These are phyloP conservation scores for Saccharomycopsis sp. DNA, from an alignment of 805 yeast genomes.

Conservation along the genomic window DNA sequence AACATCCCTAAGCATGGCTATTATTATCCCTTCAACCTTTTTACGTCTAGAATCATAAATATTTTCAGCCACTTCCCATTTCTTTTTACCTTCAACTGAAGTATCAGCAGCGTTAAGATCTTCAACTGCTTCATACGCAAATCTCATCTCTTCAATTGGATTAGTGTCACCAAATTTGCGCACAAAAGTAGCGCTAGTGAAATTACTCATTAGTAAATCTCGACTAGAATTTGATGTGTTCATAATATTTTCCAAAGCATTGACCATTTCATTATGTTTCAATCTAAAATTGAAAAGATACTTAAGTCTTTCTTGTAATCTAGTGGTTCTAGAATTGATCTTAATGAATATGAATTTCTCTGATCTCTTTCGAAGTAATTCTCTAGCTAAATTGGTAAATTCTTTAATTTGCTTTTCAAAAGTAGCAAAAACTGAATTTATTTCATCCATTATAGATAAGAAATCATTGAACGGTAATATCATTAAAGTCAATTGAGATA, in stretches of 20 bases:
- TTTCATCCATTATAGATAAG: conserved; percentile 25
- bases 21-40: conserved; percentile 40
- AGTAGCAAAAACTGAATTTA: conserved; percentile 33
- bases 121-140: conserved; percentile 37
- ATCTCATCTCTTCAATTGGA: conserved; percentile 30
- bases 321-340: conserved; percentile 39
- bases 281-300: conserved; percentile 40
- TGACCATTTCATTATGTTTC: conserved; percentile 44
- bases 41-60: conserved; percentile 37
- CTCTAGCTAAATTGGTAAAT: conserved; percentile 62
- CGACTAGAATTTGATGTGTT: conserved; percentile 20
- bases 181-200: no score
- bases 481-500: conserved; percentile 39
- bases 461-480: conserved; percentile 36
- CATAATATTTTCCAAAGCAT: conserved; percentile 28
- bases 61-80: conserved; percentile 38
- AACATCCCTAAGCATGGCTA: conserved; percentile 32
- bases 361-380: conserved; percentile 62
- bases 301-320: conserved; percentile 37
- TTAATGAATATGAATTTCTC: conserved; percentile 64
- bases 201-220: conserved; percentile 9
- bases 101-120: conserved; percentile 34
- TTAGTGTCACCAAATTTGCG: conserved; percentile 21
- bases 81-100: conserved; percentile 30
- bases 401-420: conserved; percentile 62